Percentiles rank a stretch among this genome's conserved stretches.
These are phyloP conservation scores for Phaeophleospora eucalypticola DNA, from an alignment of 2,329 filamentous ascomycete genomes.

Conservation along the genomic window DNA sequence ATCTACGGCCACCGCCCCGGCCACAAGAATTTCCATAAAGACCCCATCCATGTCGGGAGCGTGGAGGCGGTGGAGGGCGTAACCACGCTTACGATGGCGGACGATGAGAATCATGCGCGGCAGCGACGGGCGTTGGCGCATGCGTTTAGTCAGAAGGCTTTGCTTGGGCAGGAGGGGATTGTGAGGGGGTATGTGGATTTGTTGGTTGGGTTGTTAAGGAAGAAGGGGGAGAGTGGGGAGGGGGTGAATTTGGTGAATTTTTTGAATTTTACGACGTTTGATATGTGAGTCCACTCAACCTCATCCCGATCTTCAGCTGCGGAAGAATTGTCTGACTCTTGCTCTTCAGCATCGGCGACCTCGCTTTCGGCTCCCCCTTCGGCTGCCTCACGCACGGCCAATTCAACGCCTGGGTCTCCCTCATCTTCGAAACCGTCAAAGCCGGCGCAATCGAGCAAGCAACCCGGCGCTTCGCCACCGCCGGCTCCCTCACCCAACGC, in stretches of 20 bases:
- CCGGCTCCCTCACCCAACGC: constrained; percentile 12
- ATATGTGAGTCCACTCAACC: constrained; percentile 21
- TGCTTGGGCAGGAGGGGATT: constrained; percentile 38
- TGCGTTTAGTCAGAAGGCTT: constrained; percentile 40
- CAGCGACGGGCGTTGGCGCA: constrained; percentile 36
- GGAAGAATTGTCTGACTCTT: background rate
- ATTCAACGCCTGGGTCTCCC: constrained; percentile 35
- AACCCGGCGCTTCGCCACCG: constrained; percentile 11
- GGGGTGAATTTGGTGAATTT: constrained; percentile 25
- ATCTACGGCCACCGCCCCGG: constrained; percentile 37
- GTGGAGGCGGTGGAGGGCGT: constrained; percentile 32
- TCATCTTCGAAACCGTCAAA: constrained; percentile 29
- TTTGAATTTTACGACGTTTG: constrained; percentile 32
- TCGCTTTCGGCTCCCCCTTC: constrained; percentile 24
- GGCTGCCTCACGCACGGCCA: constrained; percentile 27
- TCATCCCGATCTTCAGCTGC: too few relatives aligned
- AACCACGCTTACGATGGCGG: constrained; percentile 29
- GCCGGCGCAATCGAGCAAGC: constrained; percentile 15
- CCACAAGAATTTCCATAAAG: constrained; percentile 27
- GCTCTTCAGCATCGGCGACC: constrained; percentile 29
- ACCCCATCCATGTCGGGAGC: constrained; percentile 34
- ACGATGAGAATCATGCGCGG: constrained; percentile 38
- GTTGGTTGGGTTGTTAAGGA: constrained; percentile 35
- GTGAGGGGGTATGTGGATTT: constrained; percentile 38
- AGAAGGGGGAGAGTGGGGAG: constrained; percentile 14